These are phyloP conservation scores for Populus pruinosa DNA, from an alignment of 345 rosid species.

Conservation along the genomic window DNA sequence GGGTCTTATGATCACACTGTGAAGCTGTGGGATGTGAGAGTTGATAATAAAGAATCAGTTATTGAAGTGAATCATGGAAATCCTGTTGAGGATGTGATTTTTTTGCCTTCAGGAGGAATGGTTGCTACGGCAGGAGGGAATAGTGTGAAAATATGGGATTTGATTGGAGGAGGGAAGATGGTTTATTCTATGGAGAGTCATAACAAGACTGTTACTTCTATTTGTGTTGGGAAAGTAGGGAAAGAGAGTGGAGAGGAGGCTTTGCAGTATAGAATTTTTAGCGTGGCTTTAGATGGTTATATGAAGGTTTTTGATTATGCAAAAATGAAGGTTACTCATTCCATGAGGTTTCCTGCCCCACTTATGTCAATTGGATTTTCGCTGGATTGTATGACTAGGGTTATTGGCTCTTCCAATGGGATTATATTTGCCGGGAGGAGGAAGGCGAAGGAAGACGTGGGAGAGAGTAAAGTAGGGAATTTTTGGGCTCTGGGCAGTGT, in stretches of 20 bases:
- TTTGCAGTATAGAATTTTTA: conserved; percentile 56
- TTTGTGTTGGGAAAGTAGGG: conserved; percentile 56
- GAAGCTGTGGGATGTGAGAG: conserved; percentile 89
- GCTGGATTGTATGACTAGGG: conserved; percentile 50
- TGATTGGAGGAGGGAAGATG: conserved; percentile 80
- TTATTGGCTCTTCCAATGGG: conserved; percentile 75
- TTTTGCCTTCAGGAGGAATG: conserved; percentile 84
- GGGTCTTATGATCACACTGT: conserved; percentile 94
- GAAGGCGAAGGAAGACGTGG: conserved; percentile 51
- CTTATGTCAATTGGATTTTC: conserved; percentile 72
- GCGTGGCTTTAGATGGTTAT: conserved; percentile 86
- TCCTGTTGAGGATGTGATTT: conserved; percentile 85
- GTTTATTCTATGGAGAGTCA: conserved; percentile 86
- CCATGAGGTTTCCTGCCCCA: conserved; percentile 88
- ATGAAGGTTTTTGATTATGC: conserved; percentile 89
- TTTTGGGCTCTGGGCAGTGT: conserved; percentile 37
- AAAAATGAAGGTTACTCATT: conserved; percentile 70
- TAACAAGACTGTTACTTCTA: conserved; percentile 82
- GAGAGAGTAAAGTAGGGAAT: conserved; percentile 22
- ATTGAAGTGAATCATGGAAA: conserved; percentile 77
- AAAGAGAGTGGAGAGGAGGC: conserved; percentile 37
- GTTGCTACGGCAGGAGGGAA: conserved; percentile 83
- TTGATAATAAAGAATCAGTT: conserved; percentile 40
- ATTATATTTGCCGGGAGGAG: conserved; percentile 65
- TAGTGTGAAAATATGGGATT: conserved; percentile 83